Conservation (phyloP, 768 basidiomycete genomes). For the Lentinula edodes region DNA sequence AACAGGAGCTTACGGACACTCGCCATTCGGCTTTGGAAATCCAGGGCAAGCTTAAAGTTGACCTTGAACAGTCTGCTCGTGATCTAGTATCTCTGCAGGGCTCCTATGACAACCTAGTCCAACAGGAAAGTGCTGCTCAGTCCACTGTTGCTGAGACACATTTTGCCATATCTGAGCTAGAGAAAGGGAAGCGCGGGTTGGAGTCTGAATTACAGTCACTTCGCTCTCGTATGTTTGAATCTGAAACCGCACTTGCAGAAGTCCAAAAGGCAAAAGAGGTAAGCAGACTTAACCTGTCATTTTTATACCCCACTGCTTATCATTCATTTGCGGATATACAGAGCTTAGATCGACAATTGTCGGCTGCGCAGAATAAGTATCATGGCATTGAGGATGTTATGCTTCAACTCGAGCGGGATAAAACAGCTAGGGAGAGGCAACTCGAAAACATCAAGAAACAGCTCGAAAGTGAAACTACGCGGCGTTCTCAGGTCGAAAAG, state of each 20-base stretch:
- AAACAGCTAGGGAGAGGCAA: conserved; percentile 47
- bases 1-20: conserved; percentile 61
- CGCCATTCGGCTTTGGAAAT: conserved; percentile 56
- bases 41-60: conserved; percentile 71
- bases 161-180: conserved; percentile 46
- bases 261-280: conserved; percentile 72
- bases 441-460: conserved; percentile 66
- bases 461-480: conserved; percentile 66
- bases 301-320: not conserved
- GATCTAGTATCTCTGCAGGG: conserved; percentile 57
- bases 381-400: conserved; percentile 86
- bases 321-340: conserved; percentile 22
- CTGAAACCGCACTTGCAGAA: conserved; percentile 59
- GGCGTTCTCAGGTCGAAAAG: conserved; percentile 74
- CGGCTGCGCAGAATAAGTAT: conserved; percentile 65
- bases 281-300: conserved; percentile 13
- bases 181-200: conserved; percentile 59
- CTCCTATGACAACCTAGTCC: conserved; percentile 60
- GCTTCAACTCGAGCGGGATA: conserved; percentile 78
- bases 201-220: conserved; percentile 72
- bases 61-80: conserved; percentile 58
- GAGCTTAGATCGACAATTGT: conserved; percentile 76
- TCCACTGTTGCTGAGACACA: conserved; percentile 45
- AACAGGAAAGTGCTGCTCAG: conserved; percentile 50
- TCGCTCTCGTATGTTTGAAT: conserved; percentile 63